Percentiles rank a stretch among this genome's conserved stretches.
Conservation (phyloP, 2,329 filamentous ascomycete genomes). For the Fusarium pseudoanthophilum region DNA sequence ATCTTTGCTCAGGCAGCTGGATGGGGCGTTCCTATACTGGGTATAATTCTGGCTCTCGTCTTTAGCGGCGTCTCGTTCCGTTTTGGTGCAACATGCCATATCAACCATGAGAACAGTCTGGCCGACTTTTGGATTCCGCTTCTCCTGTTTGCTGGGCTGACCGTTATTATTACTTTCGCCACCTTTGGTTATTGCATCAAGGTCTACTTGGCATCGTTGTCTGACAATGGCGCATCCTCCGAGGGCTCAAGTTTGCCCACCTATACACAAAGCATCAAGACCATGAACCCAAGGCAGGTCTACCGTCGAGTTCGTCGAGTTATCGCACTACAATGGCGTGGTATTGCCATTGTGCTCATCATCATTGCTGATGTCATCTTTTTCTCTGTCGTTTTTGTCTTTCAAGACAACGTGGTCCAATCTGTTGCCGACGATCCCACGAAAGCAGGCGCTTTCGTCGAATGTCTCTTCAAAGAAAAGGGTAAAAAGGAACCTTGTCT, state of each 20-base stretch:
- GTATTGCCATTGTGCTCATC: slow-evolving; percentile 87
- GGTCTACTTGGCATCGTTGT: slow-evolving; percentile 87
- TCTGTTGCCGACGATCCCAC: slow-evolving; percentile 63
- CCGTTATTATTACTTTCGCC: slow-evolving; percentile 82
- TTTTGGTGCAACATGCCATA: slow-evolving; percentile 91
- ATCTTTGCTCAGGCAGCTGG: slow-evolving; percentile 82
- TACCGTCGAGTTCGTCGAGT: slow-evolving; percentile 89
- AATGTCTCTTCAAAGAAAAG: slow-evolving; percentile 70
- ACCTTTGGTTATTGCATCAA: slow-evolving; percentile 95
- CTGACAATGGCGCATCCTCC: slow-evolving; percentile 76
- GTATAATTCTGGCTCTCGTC: slow-evolving; percentile 79
- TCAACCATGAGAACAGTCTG: slow-evolving; percentile 88
- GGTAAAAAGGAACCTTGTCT: slow-evolving; percentile 75
- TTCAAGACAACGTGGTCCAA: slow-evolving; percentile 79
- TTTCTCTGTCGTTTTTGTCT: slow-evolving; percentile 91
- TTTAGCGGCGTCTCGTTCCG: slow-evolving; percentile 94
- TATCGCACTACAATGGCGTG: slow-evolving; percentile 92
- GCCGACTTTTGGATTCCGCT: slow-evolving; percentile 91
- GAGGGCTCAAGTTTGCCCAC: slow-evolving; percentile 75
- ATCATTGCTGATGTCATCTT: slow-evolving; percentile 93
- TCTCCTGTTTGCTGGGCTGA: slow-evolving; percentile 78
- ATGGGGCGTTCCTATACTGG: slow-evolving; percentile 84
- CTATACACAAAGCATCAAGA: slow-evolving; percentile 79
- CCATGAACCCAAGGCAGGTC: slow-evolving; percentile 84
- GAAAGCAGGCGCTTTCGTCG: slow-evolving; percentile 73